These are phyloP conservation scores for Acacia melanoxylon DNA, from an alignment of 306 rosid species.

Conservation along the genomic window DNA sequence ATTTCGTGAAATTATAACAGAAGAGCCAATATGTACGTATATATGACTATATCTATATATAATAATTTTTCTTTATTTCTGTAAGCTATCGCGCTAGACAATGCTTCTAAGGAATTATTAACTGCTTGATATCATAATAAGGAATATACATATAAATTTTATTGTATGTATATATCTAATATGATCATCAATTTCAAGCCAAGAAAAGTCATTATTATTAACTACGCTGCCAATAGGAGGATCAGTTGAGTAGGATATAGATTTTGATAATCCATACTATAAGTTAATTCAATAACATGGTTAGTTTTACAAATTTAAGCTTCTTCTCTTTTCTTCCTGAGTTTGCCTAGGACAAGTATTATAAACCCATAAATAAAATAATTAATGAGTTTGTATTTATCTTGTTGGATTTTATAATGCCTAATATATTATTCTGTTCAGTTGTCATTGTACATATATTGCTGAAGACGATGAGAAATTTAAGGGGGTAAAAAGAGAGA, in stretches of 20 bases:
- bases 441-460: neutral
- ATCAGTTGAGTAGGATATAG: neutral
- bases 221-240: neutral
- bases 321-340: neutral
- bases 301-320: neutral
- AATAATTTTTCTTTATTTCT: no score
- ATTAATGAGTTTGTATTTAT: neutral
- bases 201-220: neutral
- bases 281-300: neutral
- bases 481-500: neutral
- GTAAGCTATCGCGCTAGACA: neutral
- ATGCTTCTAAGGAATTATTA: neutral
- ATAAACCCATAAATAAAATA: neutral
- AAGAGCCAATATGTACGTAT: no score
- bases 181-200: neutral
- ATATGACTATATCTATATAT: no score
- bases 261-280: neutral
- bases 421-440: neutral
- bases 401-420: neutral
- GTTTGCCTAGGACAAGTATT: neutral
- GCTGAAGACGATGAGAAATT: conserved; percentile 20
- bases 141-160: neutral
- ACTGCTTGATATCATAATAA: neutral
- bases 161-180: neutral
- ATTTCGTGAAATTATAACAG: neutral